These are phyloP conservation scores for Eutrema japonicum DNA, from an alignment of 345 rosid genomes.

Conservation along the genomic window DNA sequence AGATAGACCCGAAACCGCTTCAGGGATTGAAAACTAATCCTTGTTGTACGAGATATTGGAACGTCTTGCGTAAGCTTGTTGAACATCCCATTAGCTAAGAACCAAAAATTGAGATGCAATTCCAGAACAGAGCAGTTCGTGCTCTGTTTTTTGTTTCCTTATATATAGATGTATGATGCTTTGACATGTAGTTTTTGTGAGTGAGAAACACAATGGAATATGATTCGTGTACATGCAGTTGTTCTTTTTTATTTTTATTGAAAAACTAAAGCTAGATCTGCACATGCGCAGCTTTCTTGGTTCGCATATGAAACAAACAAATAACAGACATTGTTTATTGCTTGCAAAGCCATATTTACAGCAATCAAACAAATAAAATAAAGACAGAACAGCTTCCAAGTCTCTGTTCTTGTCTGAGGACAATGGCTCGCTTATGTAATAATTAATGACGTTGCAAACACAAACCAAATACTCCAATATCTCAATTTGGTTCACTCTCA, in stretches of 20 bases:
- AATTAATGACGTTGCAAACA: no score
- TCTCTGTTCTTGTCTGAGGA: no score
- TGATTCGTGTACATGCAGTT: conserved; percentile 13
- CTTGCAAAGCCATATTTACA: conserved; percentile 22
- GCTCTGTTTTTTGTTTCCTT: conserved; percentile 6
- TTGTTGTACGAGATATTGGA: conserved; percentile 78
- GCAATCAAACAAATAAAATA: background rate
- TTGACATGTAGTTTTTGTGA: conserved; percentile 15
- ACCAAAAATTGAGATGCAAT: background rate
- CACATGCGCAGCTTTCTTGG: background rate
- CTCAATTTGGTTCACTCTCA: no score
- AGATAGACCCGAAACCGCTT: conserved; percentile 42
- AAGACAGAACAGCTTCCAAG: background rate
- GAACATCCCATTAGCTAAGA: conserved; percentile 29
- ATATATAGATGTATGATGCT: background rate
- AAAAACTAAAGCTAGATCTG: background rate
- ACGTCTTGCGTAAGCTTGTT: conserved; percentile 60
- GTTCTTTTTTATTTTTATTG: background rate
- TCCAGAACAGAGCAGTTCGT: conserved; percentile 10
- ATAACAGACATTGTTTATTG: background rate
- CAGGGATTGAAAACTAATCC: conserved; percentile 66
- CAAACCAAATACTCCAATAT: no score
- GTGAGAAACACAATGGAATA: conserved; percentile 28
- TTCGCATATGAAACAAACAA: background rate
- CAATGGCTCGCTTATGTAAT: no score